Evolutionary conservation across 129 eudicot species (phyloP), one percentile per base, ranked within the genome.

Genomic region (Tanacetum coccineum): DNA sequence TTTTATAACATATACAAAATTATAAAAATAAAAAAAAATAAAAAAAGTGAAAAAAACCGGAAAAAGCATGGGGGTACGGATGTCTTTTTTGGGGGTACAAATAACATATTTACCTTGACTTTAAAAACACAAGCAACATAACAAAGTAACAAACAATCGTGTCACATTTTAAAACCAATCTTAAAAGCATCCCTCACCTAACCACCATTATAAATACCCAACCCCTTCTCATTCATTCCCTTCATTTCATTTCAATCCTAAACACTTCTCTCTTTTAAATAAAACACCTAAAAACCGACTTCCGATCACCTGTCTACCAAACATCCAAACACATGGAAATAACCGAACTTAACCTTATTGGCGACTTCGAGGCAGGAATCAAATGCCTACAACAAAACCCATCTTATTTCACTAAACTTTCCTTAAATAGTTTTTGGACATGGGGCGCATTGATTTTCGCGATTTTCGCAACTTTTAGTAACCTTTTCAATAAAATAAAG

Each of bases 371-470:
- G 59, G 85, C 90, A 13, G 95, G 89, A 3, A 76, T 87, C 52
- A 87, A 87, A 74, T 84, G 87, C 73, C 66, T 87, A 66, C 82
- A 86, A 55, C 82, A 86, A 59, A 86, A 79, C 72, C 90, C 95
- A 11, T 83, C 88, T 13, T 17, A 81, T 0, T 20, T 85, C 48
- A 78, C 87, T 5, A 76, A 78, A 10, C 74, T 88, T 12, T 78
- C 82, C 4, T 67, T 64, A 54, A 50, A 77, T 70, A 81, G 83
- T 17, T 82, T 82, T 20, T 88, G 88, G 84, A 83, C 86, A 76
- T 92, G 83, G 85, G 89, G 91, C 3, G 95, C 96, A 63, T n/a
- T 88, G 7, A 51, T 92, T 32, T 65, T 92, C 9, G 95, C 91
- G 13, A 48, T 88, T 26, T 54, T 85, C 2, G 90, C 88, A 4